These are phyloP conservation scores for Cavenderia fasciculata DNA, from an alignment of 78 protist genomes.

Conservation along the genomic window DNA sequence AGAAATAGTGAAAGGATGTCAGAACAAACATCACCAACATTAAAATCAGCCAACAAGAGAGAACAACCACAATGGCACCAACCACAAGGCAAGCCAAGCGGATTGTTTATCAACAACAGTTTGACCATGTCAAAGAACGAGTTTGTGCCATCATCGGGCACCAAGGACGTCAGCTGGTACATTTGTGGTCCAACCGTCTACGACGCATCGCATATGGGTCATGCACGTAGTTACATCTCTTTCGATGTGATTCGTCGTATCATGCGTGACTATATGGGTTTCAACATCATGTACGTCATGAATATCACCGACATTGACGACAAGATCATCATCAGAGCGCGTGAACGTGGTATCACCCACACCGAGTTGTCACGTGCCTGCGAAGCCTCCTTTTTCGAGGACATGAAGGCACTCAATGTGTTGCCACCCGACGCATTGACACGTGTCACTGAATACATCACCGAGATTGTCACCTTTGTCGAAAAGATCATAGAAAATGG, in stretches of 20 bases:
- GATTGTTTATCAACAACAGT: constrained; percentile 6
- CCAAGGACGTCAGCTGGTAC: constrained; percentile 89
- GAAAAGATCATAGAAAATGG: constrained; percentile 89
- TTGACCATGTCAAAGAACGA: constrained; percentile 21
- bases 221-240: constrained; percentile 96
- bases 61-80: constrained; percentile 57
- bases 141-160: constrained; percentile 11
- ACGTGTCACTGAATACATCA: constrained; percentile 98
- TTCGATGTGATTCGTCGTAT: constrained; percentile 97
- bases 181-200: constrained; percentile 99
- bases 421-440: constrained; percentile 93
- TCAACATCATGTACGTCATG: constrained; percentile 90
- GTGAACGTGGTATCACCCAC: constrained; percentile 57
- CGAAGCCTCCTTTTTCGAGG: constrained; percentile 92
- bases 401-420: constrained; percentile 90
- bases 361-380: constrained; percentile 70
- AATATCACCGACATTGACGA: constrained; percentile 99
- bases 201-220: constrained; percentile 98
- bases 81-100: constrained; percentile 29
- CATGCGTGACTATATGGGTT: constrained; percentile 92
- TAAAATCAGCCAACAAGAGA: constrained; percentile 19
- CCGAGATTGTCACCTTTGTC: constrained; percentile 92
- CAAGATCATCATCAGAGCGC: constrained; percentile 95
- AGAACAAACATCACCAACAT: constrained; percentile 47
- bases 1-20: too few relatives aligned